Evolutionary conservation across 208 protist genomes (phyloP).

Genomic region (Naegleria gruberi): DNA sequence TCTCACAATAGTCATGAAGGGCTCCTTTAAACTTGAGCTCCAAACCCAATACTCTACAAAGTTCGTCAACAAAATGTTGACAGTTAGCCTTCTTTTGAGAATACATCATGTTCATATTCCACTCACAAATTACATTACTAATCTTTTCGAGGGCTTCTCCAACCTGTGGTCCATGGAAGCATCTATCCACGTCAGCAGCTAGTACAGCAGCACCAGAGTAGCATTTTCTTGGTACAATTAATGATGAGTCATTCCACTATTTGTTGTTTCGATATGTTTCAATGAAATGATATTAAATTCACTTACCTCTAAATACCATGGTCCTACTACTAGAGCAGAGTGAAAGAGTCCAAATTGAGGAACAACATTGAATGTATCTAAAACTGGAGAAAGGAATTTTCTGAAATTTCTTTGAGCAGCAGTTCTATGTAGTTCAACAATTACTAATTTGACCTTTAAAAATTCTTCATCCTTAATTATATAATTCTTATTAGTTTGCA

Average conservation of each 20-base stretch:
- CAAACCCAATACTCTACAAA: neutral
- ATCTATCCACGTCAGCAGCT: neutral
- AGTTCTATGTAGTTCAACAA: neutral
- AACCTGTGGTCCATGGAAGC: neutral
- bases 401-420: neutral
- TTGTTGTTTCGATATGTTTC: neutral
- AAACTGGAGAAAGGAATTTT: neutral
- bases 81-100: neutral
- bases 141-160: neutral
- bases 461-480: neutral
- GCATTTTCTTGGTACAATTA: neutral
- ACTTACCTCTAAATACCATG: constrained; percentile 18
- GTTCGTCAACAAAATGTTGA: neutral
- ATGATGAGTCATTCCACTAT: constrained; percentile 4
- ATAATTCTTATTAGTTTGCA: neutral
- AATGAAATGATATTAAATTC: too few relatives aligned
- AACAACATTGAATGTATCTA: neutral
- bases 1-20: neutral
- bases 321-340: neutral
- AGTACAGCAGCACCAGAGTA: neutral
- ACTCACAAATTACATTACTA: neutral
- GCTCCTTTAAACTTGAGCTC: neutral
- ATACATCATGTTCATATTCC: neutral
- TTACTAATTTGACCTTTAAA: constrained; percentile 3
- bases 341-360: neutral